A percentile compares a stretch with the other conserved stretches of the same genome.
These are phyloP conservation scores for Tillandsia leiboldiana DNA, from an alignment of 176 grass and related monocot genomes.

Conservation along the genomic window DNA sequence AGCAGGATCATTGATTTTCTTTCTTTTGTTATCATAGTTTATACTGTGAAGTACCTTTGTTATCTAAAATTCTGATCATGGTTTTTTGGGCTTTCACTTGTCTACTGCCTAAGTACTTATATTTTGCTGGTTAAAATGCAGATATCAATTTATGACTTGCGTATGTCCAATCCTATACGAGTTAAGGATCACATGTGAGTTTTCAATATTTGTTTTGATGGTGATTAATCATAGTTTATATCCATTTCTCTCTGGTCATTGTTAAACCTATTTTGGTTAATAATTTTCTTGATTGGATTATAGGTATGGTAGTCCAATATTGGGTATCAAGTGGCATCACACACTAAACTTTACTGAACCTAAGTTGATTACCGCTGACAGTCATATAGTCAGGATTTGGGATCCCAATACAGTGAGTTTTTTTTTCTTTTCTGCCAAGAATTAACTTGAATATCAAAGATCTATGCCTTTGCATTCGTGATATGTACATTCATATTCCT, in stretches of 20 bases:
- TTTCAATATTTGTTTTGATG: not conserved
- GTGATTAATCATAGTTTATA: not conserved
- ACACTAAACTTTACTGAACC: constrained; percentile 76
- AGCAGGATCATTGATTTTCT: not conserved
- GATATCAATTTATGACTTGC: constrained; percentile 86
- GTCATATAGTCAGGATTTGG: constrained; percentile 83
- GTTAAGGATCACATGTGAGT: constrained; percentile 99
- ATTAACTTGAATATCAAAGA: too few species aligned
- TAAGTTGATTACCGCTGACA: constrained; percentile 81
- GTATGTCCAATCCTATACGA: constrained; percentile 72
- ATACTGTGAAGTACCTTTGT: not conserved
- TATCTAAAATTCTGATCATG: not conserved
- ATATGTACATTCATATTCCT: too few species aligned
- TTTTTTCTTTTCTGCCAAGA: not conserved
- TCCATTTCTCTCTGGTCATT: not conserved
- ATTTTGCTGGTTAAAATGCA: constrained; percentile 30
- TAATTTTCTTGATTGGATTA: constrained; percentile 16
- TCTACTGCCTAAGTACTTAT: not conserved
- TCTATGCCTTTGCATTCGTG: too few species aligned
- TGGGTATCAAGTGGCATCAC: constrained; percentile 88
- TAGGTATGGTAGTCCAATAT: constrained; percentile 83
- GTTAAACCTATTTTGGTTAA: constrained; percentile 14
- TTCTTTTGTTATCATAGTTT: not conserved
- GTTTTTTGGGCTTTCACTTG: too few species aligned
- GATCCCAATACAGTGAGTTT: constrained; percentile 87